These are phyloP conservation scores for Penicillium sp. DNA, from an alignment of 2,329 filamentous ascomycete genomes.

Conservation along the genomic window DNA sequence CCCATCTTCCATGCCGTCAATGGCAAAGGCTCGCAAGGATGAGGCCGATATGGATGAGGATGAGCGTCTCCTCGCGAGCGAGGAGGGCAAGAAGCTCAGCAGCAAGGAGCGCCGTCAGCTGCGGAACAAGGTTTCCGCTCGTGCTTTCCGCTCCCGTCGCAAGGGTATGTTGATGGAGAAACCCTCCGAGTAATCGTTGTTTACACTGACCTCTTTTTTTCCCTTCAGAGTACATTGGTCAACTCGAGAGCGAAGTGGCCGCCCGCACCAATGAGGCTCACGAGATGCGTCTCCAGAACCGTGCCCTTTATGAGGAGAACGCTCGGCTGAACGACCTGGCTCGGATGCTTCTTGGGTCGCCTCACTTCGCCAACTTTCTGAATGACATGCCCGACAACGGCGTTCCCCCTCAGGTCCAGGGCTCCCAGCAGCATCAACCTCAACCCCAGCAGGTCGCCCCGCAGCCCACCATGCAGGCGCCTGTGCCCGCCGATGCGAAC, in stretches of 20 bases:
- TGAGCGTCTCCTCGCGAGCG: conserved; percentile 86
- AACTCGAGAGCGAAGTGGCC: conserved; percentile 87
- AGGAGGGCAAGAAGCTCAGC: conserved; percentile 98
- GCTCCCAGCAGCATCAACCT: conserved; percentile 42
- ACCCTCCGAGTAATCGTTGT: background rate
- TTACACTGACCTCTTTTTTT: conserved; percentile 8
- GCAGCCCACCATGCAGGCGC: conserved; percentile 45
- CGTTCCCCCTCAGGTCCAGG: conserved; percentile 42
- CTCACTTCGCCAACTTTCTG: conserved; percentile 79
- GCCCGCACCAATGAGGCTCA: conserved; percentile 78
- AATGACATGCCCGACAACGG: conserved; percentile 65
- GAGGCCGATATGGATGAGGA: conserved; percentile 99
- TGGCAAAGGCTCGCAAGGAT: conserved; percentile 78
- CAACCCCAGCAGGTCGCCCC: conserved; percentile 40
- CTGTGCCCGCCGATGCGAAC: conserved; percentile 65
- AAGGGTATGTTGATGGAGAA: conserved; percentile 67
- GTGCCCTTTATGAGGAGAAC: conserved; percentile 79
- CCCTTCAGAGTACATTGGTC: conserved; percentile 87
- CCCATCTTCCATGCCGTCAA: conserved; percentile 50
- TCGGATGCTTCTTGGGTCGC: conserved; percentile 75
- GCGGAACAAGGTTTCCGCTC: conserved; percentile 98
- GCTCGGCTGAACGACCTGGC: conserved; percentile 72
- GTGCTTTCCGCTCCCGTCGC: conserved; percentile 93
- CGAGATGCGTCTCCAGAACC: conserved; percentile 77
- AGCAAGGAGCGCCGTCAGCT: conserved; percentile 95